Base-by-base conservation (phyloP, 106 monocot genomes). In the Posidonia australis region DNA sequence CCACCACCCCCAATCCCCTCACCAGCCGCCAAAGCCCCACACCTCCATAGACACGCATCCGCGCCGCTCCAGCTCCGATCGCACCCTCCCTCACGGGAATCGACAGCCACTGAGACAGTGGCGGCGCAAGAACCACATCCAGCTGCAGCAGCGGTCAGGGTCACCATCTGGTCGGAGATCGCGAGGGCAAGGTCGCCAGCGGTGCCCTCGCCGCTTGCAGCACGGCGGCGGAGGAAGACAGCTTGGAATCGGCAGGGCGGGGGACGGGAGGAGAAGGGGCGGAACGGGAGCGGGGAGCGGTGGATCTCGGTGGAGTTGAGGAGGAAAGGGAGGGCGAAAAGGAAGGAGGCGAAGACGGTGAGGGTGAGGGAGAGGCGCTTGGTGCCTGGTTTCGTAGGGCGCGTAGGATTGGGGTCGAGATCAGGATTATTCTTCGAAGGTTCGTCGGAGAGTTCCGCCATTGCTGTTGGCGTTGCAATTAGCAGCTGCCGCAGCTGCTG, bases 261-360 rank as follows among this genome's bases (percentile, higher is more conserved):
- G 9, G 57, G 49, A 23, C 78, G 78, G 72, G 85, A 69, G 12
- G 57, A 52, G 54, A 93, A 75, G 67, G 83, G 68, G 66, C 45
- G 66, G 68, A 77, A 83, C 13, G 89, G 93, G 44, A 93, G 81
- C 16, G 87, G 76, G 10, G 92, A 82, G 10, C 92, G 84, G 75
- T 92, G 77, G 72, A 92, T 92, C 66, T 79, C 92, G 36, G 80
- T 83, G 61, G 87, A 92, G 27, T 82, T 82, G 49, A 84, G 78
- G 43, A 89, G 72, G 67, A 93, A 70, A 5, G 87, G 92, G 20
- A 87, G 58, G 77, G 81, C 78, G 36, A 60, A 13, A 72, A 85
- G 73, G 78, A 93, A 93, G 46, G 92, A 82, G 70, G 82, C 13
- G 61, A 92, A 73, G 36, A 92, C 79, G 65, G 93, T 73, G 70